Base-by-base conservation (phyloP, 805 yeast genomes). In the Zygosaccharomyces siamensis region DNA sequence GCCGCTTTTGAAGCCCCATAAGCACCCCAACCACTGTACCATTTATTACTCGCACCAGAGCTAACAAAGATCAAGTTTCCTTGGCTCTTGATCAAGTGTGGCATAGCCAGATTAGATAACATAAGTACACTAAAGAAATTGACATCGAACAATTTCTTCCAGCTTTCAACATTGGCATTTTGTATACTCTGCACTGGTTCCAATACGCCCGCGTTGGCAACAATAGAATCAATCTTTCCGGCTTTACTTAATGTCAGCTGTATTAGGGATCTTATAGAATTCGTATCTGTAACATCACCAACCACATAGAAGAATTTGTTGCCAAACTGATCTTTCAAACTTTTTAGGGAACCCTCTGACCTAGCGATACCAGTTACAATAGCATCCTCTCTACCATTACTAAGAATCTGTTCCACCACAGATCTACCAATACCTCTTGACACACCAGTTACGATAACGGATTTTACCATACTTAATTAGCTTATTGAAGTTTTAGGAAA, bases 1-100 rank as follows among this genome's bases (percentile, higher is more conserved):
- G 97, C 96, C 0, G 97, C 97, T 66, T 92, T 92, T 5, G 96
- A 83, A 4, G 90, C 72, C 1, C 97, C 96, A 60, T 92, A 92
- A 4, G 96, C 95, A 14, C 85, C 84, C 97, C 97, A 92, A 58
- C 72, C 71, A 39, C 51, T 49, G 40, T 57, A 58, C 18, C 58
- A 52, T 46, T 73, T 77, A 1, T 76, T 74, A 16, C 95, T 77
- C 0, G 98, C 97, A 5, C 97, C 97, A 1, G 96, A 87, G 16
- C 95, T 86, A 0, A 90, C 96, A 48, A 84, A 80, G n/a, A 92
- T 72, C 32, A 85, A 74, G 37, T 72, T 76, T 0, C 96, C 96
- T 11, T 75, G 68, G 3, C 80, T 53, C 44, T 71, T 64, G 18
- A 67, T 70, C 54, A 92, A 70, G 32, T 76, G 70, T 0, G 92